Evolutionary conservation across 371 early-diverging fungal genomes (phyloP), one percentile per base, ranked within the genome.

Genomic region (Mortierella sp.): DNA sequence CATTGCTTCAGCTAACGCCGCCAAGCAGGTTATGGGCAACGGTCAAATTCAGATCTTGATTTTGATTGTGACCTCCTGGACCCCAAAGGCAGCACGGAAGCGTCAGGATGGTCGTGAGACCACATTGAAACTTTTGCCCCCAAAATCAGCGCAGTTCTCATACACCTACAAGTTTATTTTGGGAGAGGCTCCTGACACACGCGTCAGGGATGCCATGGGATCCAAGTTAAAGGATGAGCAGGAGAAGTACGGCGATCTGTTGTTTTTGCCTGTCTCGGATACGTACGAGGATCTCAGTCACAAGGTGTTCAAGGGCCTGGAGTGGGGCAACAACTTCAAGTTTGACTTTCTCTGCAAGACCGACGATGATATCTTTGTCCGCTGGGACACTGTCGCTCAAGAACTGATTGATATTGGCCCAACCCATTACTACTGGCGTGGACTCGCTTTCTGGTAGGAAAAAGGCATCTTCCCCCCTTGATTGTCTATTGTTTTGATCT

Each of bases 261-360:
- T 94, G 63, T 81, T 94, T 16, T 89, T 94, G 54, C 93, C 92
- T 14, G 88, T 92, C 19, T 90, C 92, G 24, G 94, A 94, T 74
- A 70, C 82, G 1, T 82, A 87, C n/a, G 74, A 78, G 48, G 89
- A 92, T 70, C 87, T 90, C 68, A 91, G 94, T 74, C 81, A 83
- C 75, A 94, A 94, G 60, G 72, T 94, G 2, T 90, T 88, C 74
- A 89, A 90, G 55, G 92, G 91, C 0, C 55, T 93, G n/a, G 88
- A 88, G 65, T 93, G 92, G 92, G 87, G 91, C 3, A 80, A 79
- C 38, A 78, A 84, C 21, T 83, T 88, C 74, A 70, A 89, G 21
- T 92, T 90, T 77, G 91, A 93, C 68, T 93, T 91, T 47, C 72
- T 94, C 14, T 81, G 92, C 79, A 94, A 94, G 75, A 92, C 94